Base-by-base conservation (phyloP, 176 grass and related monocot species). In the Oryza brachyantha region DNA sequence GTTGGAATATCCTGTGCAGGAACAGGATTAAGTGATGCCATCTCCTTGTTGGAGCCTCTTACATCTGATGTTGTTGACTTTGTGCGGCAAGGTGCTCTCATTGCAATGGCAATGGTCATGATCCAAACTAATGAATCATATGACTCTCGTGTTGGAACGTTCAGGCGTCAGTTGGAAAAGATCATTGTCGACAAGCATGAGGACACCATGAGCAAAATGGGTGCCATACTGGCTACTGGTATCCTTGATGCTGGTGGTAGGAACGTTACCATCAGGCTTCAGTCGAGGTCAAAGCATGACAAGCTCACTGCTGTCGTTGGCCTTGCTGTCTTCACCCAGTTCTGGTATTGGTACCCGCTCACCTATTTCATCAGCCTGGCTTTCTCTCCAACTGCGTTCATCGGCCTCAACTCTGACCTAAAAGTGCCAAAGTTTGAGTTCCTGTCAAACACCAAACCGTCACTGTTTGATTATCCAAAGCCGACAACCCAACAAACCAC, bases 271-370 rank as follows among this genome's bases (percentile, higher is more conserved):
- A 97, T 97, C 59, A 89, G 76, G 64, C 87, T 97, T 62, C 76
- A 93, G 25, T 97, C 93, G 0, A 90, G 65, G 59, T 90, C 83
- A 59, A 97, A 93, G 61, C 90, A 97, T 42, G 93, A 97, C 69
- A 89, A 85, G 48, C 87, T 97, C 35, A 97, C 93, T 34, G 90
- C 93, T 1, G 87, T 93, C 29, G 73, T 97, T 25, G 93, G 93
- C 13, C 87, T 97, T 42, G 93, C 87, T 67, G 90, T 97, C 39
- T 97, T 97, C 73, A 90, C 84, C 68, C 93, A 97, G 83, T 97
- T 97, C 75, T 97, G 90, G 93, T 97, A 97, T 73, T 97, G 93
- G 93, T 93, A 97, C 66, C 90, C 93, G 2, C 93, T 97, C 21
- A 64, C 86, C 55, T 93, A 93, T 71, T 97, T 97, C 85, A 80